Conservation (phyloP, 768 basidiomycete species). For the Tulasnella sp. region DNA sequence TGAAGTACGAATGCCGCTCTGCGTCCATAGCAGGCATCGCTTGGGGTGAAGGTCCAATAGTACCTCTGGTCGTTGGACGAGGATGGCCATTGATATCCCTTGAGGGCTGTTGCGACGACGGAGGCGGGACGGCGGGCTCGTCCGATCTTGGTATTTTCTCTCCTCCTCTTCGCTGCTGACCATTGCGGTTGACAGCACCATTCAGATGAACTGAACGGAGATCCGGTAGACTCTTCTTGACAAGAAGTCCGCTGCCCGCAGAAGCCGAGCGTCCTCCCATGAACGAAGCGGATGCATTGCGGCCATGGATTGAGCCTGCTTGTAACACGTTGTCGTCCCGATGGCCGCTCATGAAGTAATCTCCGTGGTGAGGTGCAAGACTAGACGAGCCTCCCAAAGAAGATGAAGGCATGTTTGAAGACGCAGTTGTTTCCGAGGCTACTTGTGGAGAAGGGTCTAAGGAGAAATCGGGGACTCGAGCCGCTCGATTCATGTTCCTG, state of each 20-base stretch:
- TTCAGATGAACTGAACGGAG: slow-evolving; percentile 50
- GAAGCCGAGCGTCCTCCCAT: not conserved
- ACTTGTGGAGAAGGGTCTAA: not conserved
- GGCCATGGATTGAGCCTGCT: slow-evolving; percentile 29
- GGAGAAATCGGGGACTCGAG: slow-evolving; percentile 23
- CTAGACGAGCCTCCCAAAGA: not conserved
- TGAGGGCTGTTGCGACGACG: slow-evolving; percentile 14
- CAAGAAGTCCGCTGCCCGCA: slow-evolving; percentile 31
- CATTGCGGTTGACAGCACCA: not conserved
- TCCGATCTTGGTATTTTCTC: slow-evolving; percentile 23
- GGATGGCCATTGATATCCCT: slow-evolving; percentile 15
- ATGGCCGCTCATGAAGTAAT: slow-evolving; percentile 21
- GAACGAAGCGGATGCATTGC: slow-evolving; percentile 33
- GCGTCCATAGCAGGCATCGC: slow-evolving; percentile 58
- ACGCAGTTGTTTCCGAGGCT: not conserved
- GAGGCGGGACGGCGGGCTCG: slow-evolving; percentile 16
- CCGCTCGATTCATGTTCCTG: slow-evolving; percentile 7
- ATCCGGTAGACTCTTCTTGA: slow-evolving; percentile 86
- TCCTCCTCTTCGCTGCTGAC: not conserved
- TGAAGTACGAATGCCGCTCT: slow-evolving; percentile 91
- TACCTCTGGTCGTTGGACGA: slow-evolving; percentile 21
- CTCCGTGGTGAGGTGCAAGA: slow-evolving; percentile 4
- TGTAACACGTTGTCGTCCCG: slow-evolving; percentile 16
- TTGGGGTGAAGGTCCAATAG: slow-evolving; percentile 23
- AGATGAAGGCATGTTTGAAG: slow-evolving; percentile 2